A percentile compares a stretch with the other conserved stretches of the same genome.
Conservation (phyloP, 495 filamentous ascomycete genomes). For the Neurospora africana region DNA sequence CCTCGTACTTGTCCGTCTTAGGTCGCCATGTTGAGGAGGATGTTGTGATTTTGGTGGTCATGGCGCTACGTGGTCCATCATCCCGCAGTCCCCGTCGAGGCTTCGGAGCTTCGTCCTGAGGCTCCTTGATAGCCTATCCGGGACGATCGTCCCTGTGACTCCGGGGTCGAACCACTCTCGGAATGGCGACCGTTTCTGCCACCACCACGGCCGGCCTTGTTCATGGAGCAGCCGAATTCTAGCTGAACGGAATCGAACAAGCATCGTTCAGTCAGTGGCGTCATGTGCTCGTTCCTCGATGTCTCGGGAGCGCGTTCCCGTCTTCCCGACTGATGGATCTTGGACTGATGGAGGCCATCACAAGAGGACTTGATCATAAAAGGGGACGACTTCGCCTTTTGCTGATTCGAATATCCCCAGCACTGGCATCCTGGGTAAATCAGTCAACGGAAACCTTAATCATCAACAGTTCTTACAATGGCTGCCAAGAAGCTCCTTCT, state of each 20-base stretch:
- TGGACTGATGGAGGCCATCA: not conserved
- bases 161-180: not conserved
- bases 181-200: not conserved
- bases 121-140: conserved; percentile 6
- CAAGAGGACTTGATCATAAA: not conserved
- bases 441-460: not conserved
- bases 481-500: conserved; percentile 19
- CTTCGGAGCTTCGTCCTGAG: not conserved
- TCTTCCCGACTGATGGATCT: conserved; percentile 11
- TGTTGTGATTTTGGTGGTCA: not conserved
- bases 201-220: not conserved
- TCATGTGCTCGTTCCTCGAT: not conserved
- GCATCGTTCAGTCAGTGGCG: not conserved
- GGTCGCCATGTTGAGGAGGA: not conserved
- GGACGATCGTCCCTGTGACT: conserved; percentile 10
- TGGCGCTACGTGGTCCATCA: not conserved
- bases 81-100: conserved; percentile 5
- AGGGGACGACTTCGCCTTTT: not conserved
- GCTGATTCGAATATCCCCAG: not conserved
- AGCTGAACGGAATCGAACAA: not conserved
- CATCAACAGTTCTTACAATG: conserved; percentile 12
- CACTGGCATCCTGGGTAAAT: not conserved
- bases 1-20: not conserved
- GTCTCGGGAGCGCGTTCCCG: conserved; percentile 13
- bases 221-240: not conserved